Evolutionary conservation across 208 protist genomes (phyloP).

Genomic region (Leptomonas seymouri): DNA sequence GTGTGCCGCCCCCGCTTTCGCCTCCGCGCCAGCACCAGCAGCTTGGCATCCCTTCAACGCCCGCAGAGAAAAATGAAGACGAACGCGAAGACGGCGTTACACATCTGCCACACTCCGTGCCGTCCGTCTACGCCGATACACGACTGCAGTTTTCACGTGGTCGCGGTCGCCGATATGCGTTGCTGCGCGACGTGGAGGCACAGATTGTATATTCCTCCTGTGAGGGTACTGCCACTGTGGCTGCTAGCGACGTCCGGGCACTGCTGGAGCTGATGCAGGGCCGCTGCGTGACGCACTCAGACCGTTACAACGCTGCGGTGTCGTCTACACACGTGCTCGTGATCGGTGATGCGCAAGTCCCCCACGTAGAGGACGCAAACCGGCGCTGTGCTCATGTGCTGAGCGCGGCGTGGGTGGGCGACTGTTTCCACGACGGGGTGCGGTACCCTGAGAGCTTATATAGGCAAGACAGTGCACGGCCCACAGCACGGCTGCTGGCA

Average conservation of each 20-base stretch:
- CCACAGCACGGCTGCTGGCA: slow-evolving; percentile 10
- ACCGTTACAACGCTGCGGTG: neutral
- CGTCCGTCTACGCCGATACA: neutral
- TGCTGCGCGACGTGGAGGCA: slow-evolving; percentile 25
- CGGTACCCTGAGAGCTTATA: slow-evolving; percentile 31
- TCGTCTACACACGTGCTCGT: slow-evolving; percentile 26
- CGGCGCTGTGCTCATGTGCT: slow-evolving; percentile 1
- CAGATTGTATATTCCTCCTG: slow-evolving; percentile 2
- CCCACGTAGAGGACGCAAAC: neutral
- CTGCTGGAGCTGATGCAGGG: slow-evolving; percentile 76
- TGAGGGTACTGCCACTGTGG: slow-evolving; percentile 14
- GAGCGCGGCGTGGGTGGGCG: slow-evolving; percentile 21
- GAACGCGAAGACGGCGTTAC: too few species aligned
- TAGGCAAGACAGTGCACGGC: slow-evolving; percentile 2
- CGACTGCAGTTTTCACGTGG: neutral
- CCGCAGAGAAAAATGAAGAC: neutral
- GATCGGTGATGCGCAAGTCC: neutral
- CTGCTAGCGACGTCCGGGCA: slow-evolving; percentile 39
- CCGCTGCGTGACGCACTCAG: slow-evolving; percentile 48
- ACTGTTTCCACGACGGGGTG: slow-evolving; percentile 23
- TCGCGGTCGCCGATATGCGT: neutral
- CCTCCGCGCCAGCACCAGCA: too few species aligned
- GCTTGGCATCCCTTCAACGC: neutral
- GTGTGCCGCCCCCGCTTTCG: slow-evolving; percentile 1
- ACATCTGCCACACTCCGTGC: neutral